phyloP scores from a whole-genome alignment of 768 basidiomycete species.

The Suillus clintonianus region DNA sequence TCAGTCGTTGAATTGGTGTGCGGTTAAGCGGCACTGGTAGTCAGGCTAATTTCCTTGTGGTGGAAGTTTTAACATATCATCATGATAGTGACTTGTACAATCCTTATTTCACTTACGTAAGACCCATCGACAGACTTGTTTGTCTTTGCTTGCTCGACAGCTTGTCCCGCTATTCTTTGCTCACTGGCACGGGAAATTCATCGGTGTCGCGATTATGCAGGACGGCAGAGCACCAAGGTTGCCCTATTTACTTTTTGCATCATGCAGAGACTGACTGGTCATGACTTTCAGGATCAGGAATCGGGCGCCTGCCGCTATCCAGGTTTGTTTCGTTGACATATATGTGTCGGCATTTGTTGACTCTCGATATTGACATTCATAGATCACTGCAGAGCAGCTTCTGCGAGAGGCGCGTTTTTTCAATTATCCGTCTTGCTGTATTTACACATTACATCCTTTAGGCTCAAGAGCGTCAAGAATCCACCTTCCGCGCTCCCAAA shows the following conservation, averaged over 20 bases:
- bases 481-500: conserved; percentile 86
- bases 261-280: conserved; percentile 7
- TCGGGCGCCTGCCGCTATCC: conserved; percentile 90
- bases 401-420: conserved; percentile 73
- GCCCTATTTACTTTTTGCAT: conserved; percentile 6
- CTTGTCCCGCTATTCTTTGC: background rate
- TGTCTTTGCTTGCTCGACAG: background rate
- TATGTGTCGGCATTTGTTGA: background rate
- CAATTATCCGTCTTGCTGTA: background rate
- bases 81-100: too few relatives aligned
- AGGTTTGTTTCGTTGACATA: conserved; percentile 49
- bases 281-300: conserved; percentile 81
- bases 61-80: too few relatives aligned
- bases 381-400: conserved; percentile 99
- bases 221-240: conserved; percentile 82
- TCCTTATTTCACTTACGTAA: background rate
- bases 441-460: conserved; percentile 26
- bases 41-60: too few relatives aligned
- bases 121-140: background rate
- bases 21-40: too few relatives aligned
- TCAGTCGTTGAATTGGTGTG: too few relatives aligned
- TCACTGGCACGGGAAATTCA: background rate
- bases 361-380: conserved; percentile 18
- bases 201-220: conserved; percentile 50
- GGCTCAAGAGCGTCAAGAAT: conserved; percentile 98